These are phyloP conservation scores for Debaryomyces sp. DNA, from an alignment of 1,139 yeast species.

Conservation along the genomic window DNA sequence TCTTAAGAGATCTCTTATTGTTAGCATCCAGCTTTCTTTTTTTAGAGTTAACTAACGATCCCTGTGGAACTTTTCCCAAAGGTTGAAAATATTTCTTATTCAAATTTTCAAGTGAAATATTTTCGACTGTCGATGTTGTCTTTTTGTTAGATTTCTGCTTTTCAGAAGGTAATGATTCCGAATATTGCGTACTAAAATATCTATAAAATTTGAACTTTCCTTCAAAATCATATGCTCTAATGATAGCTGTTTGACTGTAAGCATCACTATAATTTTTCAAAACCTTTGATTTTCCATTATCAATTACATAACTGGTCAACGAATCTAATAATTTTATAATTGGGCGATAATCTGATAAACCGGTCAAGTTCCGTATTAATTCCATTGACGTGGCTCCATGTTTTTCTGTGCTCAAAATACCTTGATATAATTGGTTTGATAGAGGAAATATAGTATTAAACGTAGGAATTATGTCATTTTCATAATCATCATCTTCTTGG, in stretches of 20 bases:
- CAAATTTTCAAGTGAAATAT: conserved; percentile 15
- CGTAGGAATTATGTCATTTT: conserved; percentile 24
- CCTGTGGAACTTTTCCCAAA: conserved; percentile 30
- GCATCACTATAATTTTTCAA: conserved; percentile 26
- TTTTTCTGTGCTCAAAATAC: conserved; percentile 39
- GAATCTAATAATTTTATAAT: conserved; percentile 53
- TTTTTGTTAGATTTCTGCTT: background rate
- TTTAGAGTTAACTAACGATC: conserved; percentile 20
- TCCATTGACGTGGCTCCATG: conserved; percentile 63
- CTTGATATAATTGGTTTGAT: conserved; percentile 60
- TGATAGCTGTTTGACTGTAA: conserved; percentile 36
- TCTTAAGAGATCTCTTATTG: conserved; percentile 11
- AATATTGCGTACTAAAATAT: conserved; percentile 46
- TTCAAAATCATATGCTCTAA: conserved; percentile 69
- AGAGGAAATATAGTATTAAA: conserved; percentile 63
- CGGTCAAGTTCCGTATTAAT: conserved; percentile 50
- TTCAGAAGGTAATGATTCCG: conserved; percentile 5
- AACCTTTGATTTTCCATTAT: conserved; percentile 25
- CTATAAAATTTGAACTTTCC: conserved; percentile 77
- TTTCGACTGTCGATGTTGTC: conserved; percentile 10
- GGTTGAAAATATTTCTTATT: conserved; percentile 23
- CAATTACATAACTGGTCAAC: conserved; percentile 37
- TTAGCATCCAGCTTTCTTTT: conserved; percentile 19
- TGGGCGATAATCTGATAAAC: conserved; percentile 53
- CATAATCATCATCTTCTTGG: conserved; percentile 19